Base-by-base conservation (phyloP, 768 basidiomycete genomes). In the Auricularia cornea region DNA sequence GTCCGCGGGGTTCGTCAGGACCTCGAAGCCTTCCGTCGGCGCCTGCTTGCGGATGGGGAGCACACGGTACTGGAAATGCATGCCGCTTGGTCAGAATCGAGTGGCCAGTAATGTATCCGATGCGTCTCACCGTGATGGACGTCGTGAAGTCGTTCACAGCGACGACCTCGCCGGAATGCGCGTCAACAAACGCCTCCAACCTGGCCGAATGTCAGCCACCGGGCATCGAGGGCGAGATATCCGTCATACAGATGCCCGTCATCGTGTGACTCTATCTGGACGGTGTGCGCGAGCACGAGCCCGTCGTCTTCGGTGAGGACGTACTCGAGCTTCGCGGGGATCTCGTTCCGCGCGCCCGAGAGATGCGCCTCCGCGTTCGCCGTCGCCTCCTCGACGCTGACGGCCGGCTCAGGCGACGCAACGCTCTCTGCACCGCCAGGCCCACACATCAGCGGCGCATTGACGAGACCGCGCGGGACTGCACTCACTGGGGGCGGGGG, bases 111-210 rank as follows among this genome's bases (percentile, higher is more conserved):
- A n/a, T n/a, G n/a, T n/a, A n/a, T n/a, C n/a, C n/a, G 35, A 40
- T 18, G 8, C 38, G 38, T 8, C 38, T 40, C 38, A 40, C 38
- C 10, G 20, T 52, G 51, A 52, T 78, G 6, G 79, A 73, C 16
- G 78, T 78, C 35, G 80, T 82, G 71, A 83, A 85, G 69, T 86
- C 82, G 38, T 79, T 79, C 23, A 83, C 76, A 16, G 78, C 75
- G 30, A 83, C 69, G 40, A 86, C 68, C 33, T 81, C 79, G n/a
- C 81, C 81, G 20, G 79, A 73, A 64, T 81, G 80, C 5, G 82
- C 84, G 66, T 85, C 84, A 48, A 86, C 78, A 62, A 82, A 83
- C 0, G 82, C 84, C 70, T 86, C 81, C 66, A 77, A 80, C 81
- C 81, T 40, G 38, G 8, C 8, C 18, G 8, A 40, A 8, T 8